Evolutionary conservation across 768 basidiomycete genomes (phyloP), one percentile per base, ranked within the genome.

Genomic region (Macrocybe gigantea): DNA sequence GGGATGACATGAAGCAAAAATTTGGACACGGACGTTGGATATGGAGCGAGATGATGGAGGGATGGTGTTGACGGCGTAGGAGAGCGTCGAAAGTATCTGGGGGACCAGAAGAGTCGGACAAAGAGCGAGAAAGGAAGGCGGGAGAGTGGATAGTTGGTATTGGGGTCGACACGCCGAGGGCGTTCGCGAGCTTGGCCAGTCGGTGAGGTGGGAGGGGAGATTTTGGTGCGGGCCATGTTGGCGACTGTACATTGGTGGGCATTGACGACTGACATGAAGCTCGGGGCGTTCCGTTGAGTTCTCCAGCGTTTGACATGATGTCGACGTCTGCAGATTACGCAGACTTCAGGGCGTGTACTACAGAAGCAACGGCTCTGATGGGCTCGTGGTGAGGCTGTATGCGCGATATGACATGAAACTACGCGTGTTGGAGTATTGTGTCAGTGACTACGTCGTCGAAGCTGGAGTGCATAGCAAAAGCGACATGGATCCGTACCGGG

Each of bases 1-100:
- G 92, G 93, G 34, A 94, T 74, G 54, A 94, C 82, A 61, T 94
- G 91, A 31, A 94, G 73, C 34, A 94, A 71, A 58, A 78, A 91
- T 54, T 76, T 85, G 44, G 85, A 86, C 3, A 79, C 73, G 2
- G 70, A 56, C 8, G 73, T 62, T 4, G 73, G 50, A 52, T 65
- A 66, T 3, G 66, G 49, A 36, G 58, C 62, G 30, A 71, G 64
- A 22, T 22, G 22, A 30, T 75, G 71, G 5, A 73, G 62, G 22
- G 70, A 64, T 4, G 71, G 57, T 2, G 74, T 72, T 44, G 73
- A 78, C 43, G 76, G 78, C 5, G 75, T 81, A 32, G 72, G 74
- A 34, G 77, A 77, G 50, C 76, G 75, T 54, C 77, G 32, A 66
- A 63, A 33, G 61, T 57, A 58, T 79, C 70, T 14, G 57, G 39